Conservation (phyloP, 129 eudicot genomes). For the carrot (Daucus carota) region DH1_v3.0 NC_030385.2:46277501-46278000, state of each 20-base stretch:
- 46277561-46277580: slow-evolving; percentile 75
- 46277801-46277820: no score
- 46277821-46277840: no score
- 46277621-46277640: slow-evolving; percentile 21
- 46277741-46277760: slow-evolving; percentile 4
- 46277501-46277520: slow-evolving; percentile 70
- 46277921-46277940: no score
- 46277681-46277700: slow-evolving; percentile 23
- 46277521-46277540: slow-evolving; percentile 66
- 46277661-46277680: background rate
- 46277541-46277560: slow-evolving; percentile 77
- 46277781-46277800: no score
- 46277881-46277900: no score
- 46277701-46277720: slow-evolving; percentile 13
- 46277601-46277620: slow-evolving; percentile 26
- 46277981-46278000: no score
- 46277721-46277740: slow-evolving; percentile 8
- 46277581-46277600: slow-evolving; percentile 33
- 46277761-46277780: background rate
- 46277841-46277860: no score
- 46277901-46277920: no score
- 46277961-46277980: no score
- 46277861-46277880: no score
- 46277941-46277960: no score
- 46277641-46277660: slow-evolving; percentile 17